These are phyloP conservation scores for Cubamyces lactineus DNA, from an alignment of 768 basidiomycete genomes.

Conservation along the genomic window DNA sequence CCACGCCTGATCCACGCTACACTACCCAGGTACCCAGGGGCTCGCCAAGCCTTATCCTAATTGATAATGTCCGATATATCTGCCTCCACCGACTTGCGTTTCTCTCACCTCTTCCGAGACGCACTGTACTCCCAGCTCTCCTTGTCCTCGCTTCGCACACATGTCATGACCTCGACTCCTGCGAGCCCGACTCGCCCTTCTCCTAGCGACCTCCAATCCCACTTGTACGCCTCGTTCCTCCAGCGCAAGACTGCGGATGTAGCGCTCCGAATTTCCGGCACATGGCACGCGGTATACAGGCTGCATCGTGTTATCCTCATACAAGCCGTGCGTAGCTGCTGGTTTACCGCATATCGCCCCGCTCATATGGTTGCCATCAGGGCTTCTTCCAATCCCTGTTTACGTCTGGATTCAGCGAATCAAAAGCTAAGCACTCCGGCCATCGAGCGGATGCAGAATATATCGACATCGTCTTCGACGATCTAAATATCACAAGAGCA, in stretches of 20 bases:
- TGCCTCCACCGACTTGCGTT: conserved; percentile 10
- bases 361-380: conserved; percentile 39
- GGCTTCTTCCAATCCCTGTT: conserved; percentile 91
- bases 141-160: conserved; percentile 27
- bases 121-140: conserved; percentile 18
- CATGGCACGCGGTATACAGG: conserved; percentile 75
- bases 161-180: conserved; percentile 23
- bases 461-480: conserved; percentile 76
- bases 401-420: conserved; percentile 77
- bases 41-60: conserved; percentile 7
- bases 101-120: conserved; percentile 8
- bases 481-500: conserved; percentile 85
- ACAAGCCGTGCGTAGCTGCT: conserved; percentile 64
- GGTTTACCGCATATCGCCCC: background rate
- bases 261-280: conserved; percentile 64
- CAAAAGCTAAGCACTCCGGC: conserved; percentile 35
- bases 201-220: conserved; percentile 64
- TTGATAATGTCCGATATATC: conserved; percentile 14
- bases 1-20: conserved; percentile 15
- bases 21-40: background rate
- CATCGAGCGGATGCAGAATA: conserved; percentile 46
- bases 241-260: conserved; percentile 78
- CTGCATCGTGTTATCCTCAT: conserved; percentile 87
- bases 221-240: conserved; percentile 77
- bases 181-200: conserved; percentile 44